Evolutionary conservation across 176 grass and related monocot species (phyloP).

Genomic region (Aegilops bicornis): DNA sequence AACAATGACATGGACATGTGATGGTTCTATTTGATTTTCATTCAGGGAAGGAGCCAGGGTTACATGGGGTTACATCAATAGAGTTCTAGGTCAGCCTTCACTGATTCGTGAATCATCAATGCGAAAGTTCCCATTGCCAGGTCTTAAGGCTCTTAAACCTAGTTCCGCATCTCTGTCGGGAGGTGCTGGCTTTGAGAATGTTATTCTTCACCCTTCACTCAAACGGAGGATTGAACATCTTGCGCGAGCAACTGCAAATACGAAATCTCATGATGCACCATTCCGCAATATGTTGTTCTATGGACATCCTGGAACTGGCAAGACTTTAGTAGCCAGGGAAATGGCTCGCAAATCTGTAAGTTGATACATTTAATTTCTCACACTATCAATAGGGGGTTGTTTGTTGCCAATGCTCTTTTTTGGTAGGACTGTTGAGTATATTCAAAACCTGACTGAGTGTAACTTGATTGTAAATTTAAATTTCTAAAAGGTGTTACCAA

Average conservation of each 20-base stretch:
- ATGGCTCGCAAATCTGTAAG: constrained; percentile 97
- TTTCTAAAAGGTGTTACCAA: neutral
- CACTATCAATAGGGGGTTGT: neutral
- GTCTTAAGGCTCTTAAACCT: constrained; percentile 42
- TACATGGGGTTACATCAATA: constrained; percentile 89
- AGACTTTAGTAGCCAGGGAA: constrained; percentile 91
- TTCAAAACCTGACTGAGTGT: neutral
- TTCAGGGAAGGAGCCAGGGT: constrained; percentile 95
- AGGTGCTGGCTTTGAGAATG: constrained; percentile 57
- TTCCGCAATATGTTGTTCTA: constrained; percentile 99
- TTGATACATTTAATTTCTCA: constrained; percentile 1
- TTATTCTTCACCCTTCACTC: constrained; percentile 85
- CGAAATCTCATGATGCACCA: constrained; percentile 88
- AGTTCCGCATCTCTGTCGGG: constrained; percentile 21
- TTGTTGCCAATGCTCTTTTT: neutral
- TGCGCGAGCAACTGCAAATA: constrained; percentile 91
- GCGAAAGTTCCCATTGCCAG: constrained; percentile 67
- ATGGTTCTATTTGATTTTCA: constrained; percentile 25
- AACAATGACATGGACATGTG: neutral
- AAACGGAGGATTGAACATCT: constrained; percentile 86
- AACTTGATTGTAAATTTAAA: neutral
- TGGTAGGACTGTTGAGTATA: neutral
- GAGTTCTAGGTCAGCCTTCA: constrained; percentile 91
- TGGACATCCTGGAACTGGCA: constrained; percentile 95
- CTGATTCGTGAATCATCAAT: constrained; percentile 98